These are phyloP conservation scores for Mortierella sp. DNA, from an alignment of 371 early-diverging fungal species.

Conservation along the genomic window DNA sequence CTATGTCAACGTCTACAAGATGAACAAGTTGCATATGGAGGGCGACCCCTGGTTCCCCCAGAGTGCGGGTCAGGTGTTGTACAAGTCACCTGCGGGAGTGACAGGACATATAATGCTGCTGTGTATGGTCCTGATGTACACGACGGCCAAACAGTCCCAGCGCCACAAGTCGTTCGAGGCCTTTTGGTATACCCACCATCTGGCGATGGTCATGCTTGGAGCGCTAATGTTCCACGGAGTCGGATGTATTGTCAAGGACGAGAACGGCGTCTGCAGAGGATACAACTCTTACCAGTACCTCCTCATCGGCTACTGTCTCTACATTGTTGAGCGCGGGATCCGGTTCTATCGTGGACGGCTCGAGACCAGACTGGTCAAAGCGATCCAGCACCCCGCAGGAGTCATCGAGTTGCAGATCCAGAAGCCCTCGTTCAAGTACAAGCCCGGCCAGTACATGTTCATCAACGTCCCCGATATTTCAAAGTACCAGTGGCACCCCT, in stretches of 20 bases:
- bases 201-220: constrained; percentile 71
- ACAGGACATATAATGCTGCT: constrained; percentile 79
- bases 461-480: constrained; percentile 76
- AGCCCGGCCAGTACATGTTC: constrained; percentile 82
- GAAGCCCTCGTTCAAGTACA: constrained; percentile 71
- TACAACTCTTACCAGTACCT: constrained; percentile 63
- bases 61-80: constrained; percentile 60
- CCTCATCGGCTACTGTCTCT: constrained; percentile 64
- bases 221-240: constrained; percentile 73
- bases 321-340: constrained; percentile 71
- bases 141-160: constrained; percentile 66
- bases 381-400: constrained; percentile 77
- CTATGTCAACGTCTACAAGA: constrained; percentile 64
- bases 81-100: constrained; percentile 64
- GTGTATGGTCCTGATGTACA: constrained; percentile 72
- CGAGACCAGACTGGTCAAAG: constrained; percentile 67
- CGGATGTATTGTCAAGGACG: constrained; percentile 71
- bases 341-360: constrained; percentile 65
- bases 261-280: constrained; percentile 59
- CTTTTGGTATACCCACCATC: constrained; percentile 84
- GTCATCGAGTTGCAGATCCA: constrained; percentile 79
- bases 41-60: constrained; percentile 27
- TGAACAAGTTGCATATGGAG: constrained; percentile 41
- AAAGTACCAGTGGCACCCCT: constrained; percentile 85
- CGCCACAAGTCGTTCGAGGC: constrained; percentile 73